Evolutionary conservation across 2,329 filamentous ascomycete genomes (phyloP).

Genomic region (Cryphonectria parasitica): DNA sequence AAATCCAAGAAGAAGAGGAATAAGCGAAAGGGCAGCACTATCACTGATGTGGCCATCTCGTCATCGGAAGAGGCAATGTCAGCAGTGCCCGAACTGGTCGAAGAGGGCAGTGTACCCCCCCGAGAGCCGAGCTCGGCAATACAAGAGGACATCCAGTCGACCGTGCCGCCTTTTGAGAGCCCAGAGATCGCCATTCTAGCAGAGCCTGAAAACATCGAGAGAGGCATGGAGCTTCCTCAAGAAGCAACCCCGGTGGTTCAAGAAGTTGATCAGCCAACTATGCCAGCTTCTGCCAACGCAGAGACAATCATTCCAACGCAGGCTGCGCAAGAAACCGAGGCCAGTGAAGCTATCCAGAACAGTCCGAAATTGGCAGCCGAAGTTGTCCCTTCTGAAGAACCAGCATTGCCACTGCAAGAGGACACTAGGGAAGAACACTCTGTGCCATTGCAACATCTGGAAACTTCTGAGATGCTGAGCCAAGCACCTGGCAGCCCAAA

Average conservation of each 20-base stretch:
- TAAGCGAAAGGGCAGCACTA: slow-evolving; percentile 29
- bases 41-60: not conserved
- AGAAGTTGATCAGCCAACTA: not conserved
- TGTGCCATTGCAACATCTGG: not conserved
- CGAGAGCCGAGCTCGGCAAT: not conserved
- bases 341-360: not conserved
- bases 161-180: not conserved
- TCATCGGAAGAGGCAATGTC: slow-evolving; percentile 5
- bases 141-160: not conserved
- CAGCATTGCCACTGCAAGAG: not conserved
- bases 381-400: not conserved
- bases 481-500: not conserved
- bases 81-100: not conserved
- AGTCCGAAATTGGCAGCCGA: not conserved
- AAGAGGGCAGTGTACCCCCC: not conserved
- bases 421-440: not conserved
- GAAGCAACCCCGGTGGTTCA: not conserved
- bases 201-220: not conserved
- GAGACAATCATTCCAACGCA: not conserved
- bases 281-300: not conserved
- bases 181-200: not conserved
- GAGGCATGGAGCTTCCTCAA: not conserved
- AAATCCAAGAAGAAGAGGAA: slow-evolving; percentile 44
- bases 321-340: not conserved
- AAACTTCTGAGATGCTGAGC: too few species aligned